Conservation (phyloP, 164 flowering plant genomes). For the Umbilicus rupestris region DNA sequence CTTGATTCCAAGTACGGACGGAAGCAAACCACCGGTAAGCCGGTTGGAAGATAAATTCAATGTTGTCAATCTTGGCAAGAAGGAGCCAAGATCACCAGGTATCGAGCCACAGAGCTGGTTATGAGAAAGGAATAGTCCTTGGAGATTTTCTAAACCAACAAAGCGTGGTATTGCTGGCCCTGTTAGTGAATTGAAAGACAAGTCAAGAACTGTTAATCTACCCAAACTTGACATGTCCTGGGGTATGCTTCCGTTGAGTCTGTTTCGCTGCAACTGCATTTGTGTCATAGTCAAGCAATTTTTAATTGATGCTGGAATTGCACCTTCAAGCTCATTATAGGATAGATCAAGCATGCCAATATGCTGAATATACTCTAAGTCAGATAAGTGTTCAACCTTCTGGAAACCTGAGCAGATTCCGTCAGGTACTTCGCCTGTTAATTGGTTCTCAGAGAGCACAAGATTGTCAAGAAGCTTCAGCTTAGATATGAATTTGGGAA, state of each 20-base stretch:
- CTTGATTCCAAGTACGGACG: conserved; percentile 26
- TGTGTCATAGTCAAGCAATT: conserved; percentile 32
- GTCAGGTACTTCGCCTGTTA: conserved; percentile 46
- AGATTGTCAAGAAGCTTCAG: conserved; percentile 46
- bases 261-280: conserved; percentile 40
- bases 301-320: conserved; percentile 39
- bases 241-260: conserved; percentile 50
- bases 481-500: conserved; percentile 33
- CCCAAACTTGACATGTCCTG: conserved; percentile 23
- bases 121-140: conserved; percentile 46
- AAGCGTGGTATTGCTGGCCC: conserved; percentile 30
- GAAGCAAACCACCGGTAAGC: conserved; percentile 34
- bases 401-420: conserved; percentile 60
- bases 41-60: conserved; percentile 38
- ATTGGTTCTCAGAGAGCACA: conserved; percentile 35
- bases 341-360: conserved; percentile 64
- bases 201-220: conserved; percentile 40
- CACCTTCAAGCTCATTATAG: conserved; percentile 37
- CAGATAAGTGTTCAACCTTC: conserved; percentile 34
- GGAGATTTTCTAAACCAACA: conserved; percentile 28
- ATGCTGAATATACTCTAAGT: conserved; percentile 55
- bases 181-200: conserved; percentile 39
- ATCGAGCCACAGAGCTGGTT: conserved; percentile 38
- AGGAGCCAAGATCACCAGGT: conserved; percentile 26
- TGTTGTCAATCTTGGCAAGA: conserved; percentile 36